These are phyloP conservation scores for Phialophora verrucosa DNA, from an alignment of 2,329 filamentous ascomycete species.

Conservation along the genomic window DNA sequence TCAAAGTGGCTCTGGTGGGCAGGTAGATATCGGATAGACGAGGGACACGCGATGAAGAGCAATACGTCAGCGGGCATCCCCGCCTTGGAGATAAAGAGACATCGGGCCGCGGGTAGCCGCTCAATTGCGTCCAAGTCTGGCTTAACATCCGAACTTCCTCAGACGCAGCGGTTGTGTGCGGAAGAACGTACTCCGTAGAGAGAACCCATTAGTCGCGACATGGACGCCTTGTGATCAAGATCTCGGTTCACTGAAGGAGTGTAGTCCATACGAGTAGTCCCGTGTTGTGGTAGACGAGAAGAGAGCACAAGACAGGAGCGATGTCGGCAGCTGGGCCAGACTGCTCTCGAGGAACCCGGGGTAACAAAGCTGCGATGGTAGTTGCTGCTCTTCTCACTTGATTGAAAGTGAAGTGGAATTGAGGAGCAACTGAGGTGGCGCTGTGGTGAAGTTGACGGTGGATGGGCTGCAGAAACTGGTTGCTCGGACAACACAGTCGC, in stretches of 20 bases:
- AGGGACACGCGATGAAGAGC: background rate
- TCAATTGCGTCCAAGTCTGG: background rate
- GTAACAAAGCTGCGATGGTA: background rate
- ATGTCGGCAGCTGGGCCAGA: background rate
- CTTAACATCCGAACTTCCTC: background rate
- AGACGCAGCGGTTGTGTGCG: background rate
- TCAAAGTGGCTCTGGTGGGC: background rate
- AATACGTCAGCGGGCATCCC: constrained; percentile 22
- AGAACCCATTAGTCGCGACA: background rate
- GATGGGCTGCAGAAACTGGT: background rate
- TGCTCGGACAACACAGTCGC: constrained; percentile 12
- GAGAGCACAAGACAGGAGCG: background rate
- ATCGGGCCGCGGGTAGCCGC: constrained; percentile 15
- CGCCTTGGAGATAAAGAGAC: constrained; percentile 19
- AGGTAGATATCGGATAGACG: constrained; percentile 4
- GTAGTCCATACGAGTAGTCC: background rate
- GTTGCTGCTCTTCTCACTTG: background rate
- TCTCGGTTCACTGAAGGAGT: background rate
- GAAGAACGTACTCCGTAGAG: background rate
- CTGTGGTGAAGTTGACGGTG: background rate
- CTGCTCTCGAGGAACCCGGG: background rate
- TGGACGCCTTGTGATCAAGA: constrained; percentile 9
- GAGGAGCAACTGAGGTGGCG: background rate
- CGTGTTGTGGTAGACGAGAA: background rate
- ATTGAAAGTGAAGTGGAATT: background rate